Evolutionary conservation across 768 basidiomycete species (phyloP).

Genomic region (Mycena alexandri): DNA sequence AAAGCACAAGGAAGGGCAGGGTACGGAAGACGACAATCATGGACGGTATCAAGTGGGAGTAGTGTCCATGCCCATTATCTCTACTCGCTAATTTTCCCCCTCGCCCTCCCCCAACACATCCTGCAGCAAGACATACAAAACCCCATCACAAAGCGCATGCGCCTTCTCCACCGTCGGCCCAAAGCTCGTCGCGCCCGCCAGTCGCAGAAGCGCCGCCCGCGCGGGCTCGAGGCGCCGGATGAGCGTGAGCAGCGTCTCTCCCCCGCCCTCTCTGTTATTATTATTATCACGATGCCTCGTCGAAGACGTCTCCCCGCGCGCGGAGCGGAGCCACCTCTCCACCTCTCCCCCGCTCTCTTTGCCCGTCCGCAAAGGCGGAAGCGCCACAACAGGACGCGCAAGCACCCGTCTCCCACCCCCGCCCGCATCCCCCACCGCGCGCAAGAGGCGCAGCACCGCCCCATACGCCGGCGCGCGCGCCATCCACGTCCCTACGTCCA

Average conservation of each 20-base stretch:
- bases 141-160: conserved; percentile 53
- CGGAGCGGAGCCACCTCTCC: neutral
- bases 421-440: conserved; percentile 20
- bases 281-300: too few species aligned
- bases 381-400: neutral
- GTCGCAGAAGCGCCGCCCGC: conserved; percentile 45
- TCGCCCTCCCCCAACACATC: conserved; percentile 40
- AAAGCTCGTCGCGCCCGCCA: conserved; percentile 49
- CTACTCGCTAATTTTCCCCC: too few species aligned
- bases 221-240: conserved; percentile 43
- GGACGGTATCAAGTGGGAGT: too few species aligned
- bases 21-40: too few species aligned
- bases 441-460: conserved; percentile 28
- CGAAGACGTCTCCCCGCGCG: neutral
- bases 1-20: too few species aligned
- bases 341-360: neutral
- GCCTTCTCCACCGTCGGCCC: conserved; percentile 53
- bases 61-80: too few species aligned
- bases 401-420: conserved; percentile 11
- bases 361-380: too few species aligned
- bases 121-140: conserved; percentile 55
- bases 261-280: too few species aligned
- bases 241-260: conserved; percentile 7
- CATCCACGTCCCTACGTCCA: conserved; percentile 35
- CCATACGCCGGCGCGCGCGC: conserved; percentile 34